phyloP scores from a whole-genome alignment of 192 early-diverging fungal species.

The Backusella mclennaniae region DNA sequence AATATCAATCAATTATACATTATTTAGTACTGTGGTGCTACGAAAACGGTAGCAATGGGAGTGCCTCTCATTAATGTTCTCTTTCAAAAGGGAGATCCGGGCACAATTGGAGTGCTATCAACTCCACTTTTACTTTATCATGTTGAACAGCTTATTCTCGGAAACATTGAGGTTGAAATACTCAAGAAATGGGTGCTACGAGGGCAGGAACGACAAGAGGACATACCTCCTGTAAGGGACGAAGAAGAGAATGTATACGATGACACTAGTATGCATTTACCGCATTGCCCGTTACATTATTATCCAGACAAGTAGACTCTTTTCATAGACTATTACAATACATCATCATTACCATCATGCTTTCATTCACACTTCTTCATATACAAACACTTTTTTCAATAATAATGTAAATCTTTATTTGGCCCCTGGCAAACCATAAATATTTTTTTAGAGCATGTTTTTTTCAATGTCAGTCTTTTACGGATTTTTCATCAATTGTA shows the following conservation, averaged over 20 bases:
- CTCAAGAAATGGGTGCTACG: slow-evolving; percentile 53
- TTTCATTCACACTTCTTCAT: neutral
- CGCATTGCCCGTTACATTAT: neutral
- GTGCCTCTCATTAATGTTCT: slow-evolving; percentile 74
- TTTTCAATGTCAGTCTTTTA: neutral
- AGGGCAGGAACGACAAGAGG: slow-evolving; percentile 9
- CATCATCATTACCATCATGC: neutral
- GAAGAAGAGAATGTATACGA: slow-evolving; percentile 6
- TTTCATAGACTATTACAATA: neutral
- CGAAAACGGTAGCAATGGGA: slow-evolving; percentile 75
- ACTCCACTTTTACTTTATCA: slow-evolving; percentile 69
- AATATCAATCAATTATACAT: neutral
- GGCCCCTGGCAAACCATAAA: slow-evolving; percentile 1
- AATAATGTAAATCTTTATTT: neutral
- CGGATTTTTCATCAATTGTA: neutral
- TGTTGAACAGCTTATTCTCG: slow-evolving; percentile 65
- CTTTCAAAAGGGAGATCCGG: slow-evolving; percentile 44
- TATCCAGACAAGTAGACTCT: neutral
- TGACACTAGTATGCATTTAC: neutral
- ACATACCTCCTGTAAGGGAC: neutral
- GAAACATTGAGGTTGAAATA: slow-evolving; percentile 53
- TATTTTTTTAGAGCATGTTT: neutral
- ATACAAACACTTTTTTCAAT: neutral
- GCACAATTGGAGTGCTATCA: slow-evolving; percentile 52
- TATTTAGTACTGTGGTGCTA: slow-evolving; percentile 60